Evolutionary conservation across 352 stramenopile species (phyloP).

Genomic region (Globisporangium ultimum): DNA sequence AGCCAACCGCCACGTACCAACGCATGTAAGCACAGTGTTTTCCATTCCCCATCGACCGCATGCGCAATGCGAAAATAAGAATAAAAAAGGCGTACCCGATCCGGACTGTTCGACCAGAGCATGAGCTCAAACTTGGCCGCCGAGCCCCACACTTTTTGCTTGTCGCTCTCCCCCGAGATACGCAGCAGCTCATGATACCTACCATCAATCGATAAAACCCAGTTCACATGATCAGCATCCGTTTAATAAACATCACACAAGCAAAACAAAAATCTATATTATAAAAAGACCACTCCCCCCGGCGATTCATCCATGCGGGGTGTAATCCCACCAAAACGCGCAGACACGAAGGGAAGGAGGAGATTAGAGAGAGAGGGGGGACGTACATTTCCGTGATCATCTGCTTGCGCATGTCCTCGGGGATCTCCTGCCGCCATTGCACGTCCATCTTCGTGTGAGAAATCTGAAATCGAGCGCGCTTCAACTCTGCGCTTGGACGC

Average conservation of each 20-base stretch:
- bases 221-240: not conserved
- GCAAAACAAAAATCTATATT: not conserved
- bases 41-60: not conserved
- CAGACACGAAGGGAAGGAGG: not conserved
- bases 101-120: conserved; percentile 74
- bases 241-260: not conserved
- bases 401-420: conserved; percentile 79
- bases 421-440: conserved; percentile 76
- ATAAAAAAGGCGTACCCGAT: conserved; percentile 35
- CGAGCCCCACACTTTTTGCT: conserved; percentile 83
- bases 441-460: conserved; percentile 30
- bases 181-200: conserved; percentile 85
- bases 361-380: not conserved
- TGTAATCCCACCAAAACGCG: not conserved
- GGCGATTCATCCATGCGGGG: not conserved
- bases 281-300: conserved; percentile 5
- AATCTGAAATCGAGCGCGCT: not conserved
- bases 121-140: conserved; percentile 87
- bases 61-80: not conserved
- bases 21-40: not conserved
- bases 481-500: not conserved
- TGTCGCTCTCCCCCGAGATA: conserved; percentile 78
- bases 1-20: not conserved
- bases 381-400: conserved; percentile 88
- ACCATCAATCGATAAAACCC: not conserved